Conservation (phyloP, 768 basidiomycete genomes). For the Lentinula sp. region DNA sequence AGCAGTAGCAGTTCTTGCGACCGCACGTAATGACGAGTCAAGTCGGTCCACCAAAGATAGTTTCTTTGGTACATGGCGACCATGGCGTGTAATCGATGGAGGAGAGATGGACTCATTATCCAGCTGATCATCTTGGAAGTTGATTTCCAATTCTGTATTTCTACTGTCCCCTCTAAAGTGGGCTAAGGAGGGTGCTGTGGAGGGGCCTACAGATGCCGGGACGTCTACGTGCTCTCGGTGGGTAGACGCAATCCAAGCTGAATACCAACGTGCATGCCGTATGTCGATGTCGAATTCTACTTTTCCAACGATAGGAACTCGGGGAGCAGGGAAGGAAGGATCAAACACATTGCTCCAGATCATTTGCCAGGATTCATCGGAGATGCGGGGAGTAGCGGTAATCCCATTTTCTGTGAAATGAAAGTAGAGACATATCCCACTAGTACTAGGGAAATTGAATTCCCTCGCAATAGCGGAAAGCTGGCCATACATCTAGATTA, state of each 20-base stretch:
- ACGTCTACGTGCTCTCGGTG: conserved; percentile 36
- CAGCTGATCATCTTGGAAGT: conserved; percentile 32
- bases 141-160: conserved; percentile 34
- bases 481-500: conserved; percentile 69
- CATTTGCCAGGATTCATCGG: conserved; percentile 72
- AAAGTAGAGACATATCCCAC: conserved; percentile 76
- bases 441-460: conserved; percentile 72
- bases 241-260: conserved; percentile 58
- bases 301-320: conserved; percentile 63
- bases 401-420: conserved; percentile 53
- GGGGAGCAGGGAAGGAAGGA: conserved; percentile 25
- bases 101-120: conserved; percentile 23
- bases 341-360: conserved; percentile 65
- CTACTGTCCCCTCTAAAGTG: conserved; percentile 55
- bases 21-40: conserved; percentile 38
- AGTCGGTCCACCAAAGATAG: conserved; percentile 66
- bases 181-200: conserved; percentile 36
- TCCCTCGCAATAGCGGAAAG: conserved; percentile 75
- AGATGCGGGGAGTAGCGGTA: conserved; percentile 61
- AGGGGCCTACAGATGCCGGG: conserved; percentile 28
- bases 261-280: conserved; percentile 72
- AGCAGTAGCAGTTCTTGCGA: conserved; percentile 20
- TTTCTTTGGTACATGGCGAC: conserved; percentile 56
- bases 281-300: conserved; percentile 87
- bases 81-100: conserved; percentile 20